Conservation (phyloP, 1,284 basidiomycete species). For the Sphaerobolus stellatus region DNA sequence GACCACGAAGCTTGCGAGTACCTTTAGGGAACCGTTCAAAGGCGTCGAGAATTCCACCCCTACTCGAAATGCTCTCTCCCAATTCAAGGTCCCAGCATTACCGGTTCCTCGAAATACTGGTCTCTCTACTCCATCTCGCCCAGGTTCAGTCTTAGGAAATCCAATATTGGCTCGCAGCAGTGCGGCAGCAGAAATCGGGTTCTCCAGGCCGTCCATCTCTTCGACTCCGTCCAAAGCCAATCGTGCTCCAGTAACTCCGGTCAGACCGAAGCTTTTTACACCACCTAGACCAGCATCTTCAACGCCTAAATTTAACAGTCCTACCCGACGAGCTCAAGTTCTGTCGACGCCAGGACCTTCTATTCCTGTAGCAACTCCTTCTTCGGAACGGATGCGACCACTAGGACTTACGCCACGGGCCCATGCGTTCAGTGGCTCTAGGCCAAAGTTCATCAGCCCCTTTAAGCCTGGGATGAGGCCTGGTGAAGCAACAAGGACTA, state of each 20-base stretch:
- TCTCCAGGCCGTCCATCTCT: conserved; percentile 13
- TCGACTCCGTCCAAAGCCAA: conserved; percentile 15
- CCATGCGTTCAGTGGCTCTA: conserved; percentile 25
- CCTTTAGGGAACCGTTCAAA: conserved; percentile 7
- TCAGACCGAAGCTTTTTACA: conserved; percentile 17
- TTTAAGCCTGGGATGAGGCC: conserved; percentile 64
- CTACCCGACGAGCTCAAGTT: conserved; percentile 22
- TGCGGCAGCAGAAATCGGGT: neutral
- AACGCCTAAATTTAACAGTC: conserved; percentile 12
- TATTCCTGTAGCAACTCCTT: no score
- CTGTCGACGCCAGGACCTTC: conserved; percentile 25
- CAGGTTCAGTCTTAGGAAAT: neutral
- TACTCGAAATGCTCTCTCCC: neutral
- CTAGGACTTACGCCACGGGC: conserved; percentile 37
- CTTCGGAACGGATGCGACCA: conserved; percentile 15
- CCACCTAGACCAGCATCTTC: conserved; percentile 26
- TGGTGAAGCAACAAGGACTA: conserved; percentile 36
- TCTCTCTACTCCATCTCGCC: neutral
- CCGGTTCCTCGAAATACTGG: neutral
- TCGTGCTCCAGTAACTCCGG: conserved; percentile 18
- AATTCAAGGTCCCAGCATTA: neutral
- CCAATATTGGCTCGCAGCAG: conserved; percentile 8
- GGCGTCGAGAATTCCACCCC: conserved; percentile 7
- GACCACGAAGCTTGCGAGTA: neutral
- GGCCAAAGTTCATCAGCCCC: conserved; percentile 59